phyloP scores from a whole-genome alignment of 108 stramenopile species.

The Phaeodactylum tricornutum region DNA sequence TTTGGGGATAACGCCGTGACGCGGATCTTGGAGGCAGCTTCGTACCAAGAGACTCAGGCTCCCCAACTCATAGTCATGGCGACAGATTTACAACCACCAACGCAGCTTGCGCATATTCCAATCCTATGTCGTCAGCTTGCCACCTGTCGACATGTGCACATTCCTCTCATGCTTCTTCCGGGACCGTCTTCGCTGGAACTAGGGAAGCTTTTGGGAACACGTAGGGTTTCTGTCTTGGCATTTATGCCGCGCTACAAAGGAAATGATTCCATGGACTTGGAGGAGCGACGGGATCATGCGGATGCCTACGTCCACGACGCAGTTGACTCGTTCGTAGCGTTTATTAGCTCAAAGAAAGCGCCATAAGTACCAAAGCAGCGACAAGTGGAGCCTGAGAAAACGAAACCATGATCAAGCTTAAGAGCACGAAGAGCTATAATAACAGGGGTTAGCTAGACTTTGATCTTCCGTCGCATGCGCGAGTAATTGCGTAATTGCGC shows the following conservation, averaged over 20 bases:
- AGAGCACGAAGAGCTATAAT: too few relatives aligned
- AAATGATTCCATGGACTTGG: background rate
- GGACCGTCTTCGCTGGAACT: conserved; percentile 31
- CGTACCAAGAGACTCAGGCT: background rate
- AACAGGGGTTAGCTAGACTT: too few relatives aligned
- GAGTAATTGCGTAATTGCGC: too few relatives aligned
- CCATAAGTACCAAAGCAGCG: background rate
- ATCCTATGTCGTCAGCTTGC: background rate
- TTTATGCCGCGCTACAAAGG: background rate
- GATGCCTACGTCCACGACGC: background rate
- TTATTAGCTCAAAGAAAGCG: background rate
- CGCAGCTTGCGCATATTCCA: conserved; percentile 25
- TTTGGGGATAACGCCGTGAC: conserved; percentile 43
- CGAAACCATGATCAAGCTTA: too few relatives aligned
- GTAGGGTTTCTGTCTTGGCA: conserved; percentile 15
- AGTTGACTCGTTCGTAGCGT: background rate
- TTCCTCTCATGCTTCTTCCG: conserved; percentile 31
- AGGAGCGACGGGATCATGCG: background rate
- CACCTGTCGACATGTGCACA: background rate
- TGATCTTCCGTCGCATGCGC: too few relatives aligned
- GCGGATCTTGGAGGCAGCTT: conserved; percentile 15
- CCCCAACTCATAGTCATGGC: conserved; percentile 22
- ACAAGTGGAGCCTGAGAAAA: background rate
- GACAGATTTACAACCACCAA: conserved; percentile 27
- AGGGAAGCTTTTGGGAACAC: conserved; percentile 24